Evolutionary conservation across 257 asterid genomes (phyloP), one percentile per base, ranked within the genome.

Genomic region (Nicotiana benthamiana): DNA sequence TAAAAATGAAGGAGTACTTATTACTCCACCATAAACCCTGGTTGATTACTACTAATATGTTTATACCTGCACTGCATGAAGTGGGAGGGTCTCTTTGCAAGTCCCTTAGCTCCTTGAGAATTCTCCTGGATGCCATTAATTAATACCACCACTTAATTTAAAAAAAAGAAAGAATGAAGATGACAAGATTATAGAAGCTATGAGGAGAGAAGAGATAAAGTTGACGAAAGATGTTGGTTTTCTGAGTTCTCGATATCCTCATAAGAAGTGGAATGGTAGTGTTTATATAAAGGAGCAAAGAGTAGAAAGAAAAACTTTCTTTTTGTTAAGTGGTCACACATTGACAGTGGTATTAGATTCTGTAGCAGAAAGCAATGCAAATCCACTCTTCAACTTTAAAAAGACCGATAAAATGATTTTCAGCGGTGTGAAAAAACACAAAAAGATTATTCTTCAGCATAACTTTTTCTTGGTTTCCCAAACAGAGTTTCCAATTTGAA

Each of bases 11-110:
- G 43, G 43, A 36, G 43, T 36, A 6, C 2, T 36, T 36, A 36
- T 1, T 2, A 36, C 43, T 36, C 9, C 6, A 36, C 43, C 43
- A 6, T 2, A 36, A 4, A 0, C 43, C 43, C 1, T 36, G 0
- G 9, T 36, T 36, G 9, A 36, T 6, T 36, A 36, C 43, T 40
- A 8, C 11, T 12, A 13, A 70, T 43, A 70, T 43, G 6, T 3
- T 32, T 12, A 15, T 83, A 93, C 97, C 98, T 89, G 98, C 98
- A 84, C 97, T 90, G 86, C 97, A 94, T 75, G 97, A 94, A 79
- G 96, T 94, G 1, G 98, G 98, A 86, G 98, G 97, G 81, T 94
- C 98, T 88, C 93, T 88, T 75, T 94, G 98, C 91, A 94, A 82
- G 77, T 94, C 98, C 81, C 89, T 90, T 18, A 94, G 92, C 88